Evolutionary conservation across 208 protist species (phyloP), one percentile per base, ranked within the genome.

Genomic region (Tritrichomonas foetus): DNA sequence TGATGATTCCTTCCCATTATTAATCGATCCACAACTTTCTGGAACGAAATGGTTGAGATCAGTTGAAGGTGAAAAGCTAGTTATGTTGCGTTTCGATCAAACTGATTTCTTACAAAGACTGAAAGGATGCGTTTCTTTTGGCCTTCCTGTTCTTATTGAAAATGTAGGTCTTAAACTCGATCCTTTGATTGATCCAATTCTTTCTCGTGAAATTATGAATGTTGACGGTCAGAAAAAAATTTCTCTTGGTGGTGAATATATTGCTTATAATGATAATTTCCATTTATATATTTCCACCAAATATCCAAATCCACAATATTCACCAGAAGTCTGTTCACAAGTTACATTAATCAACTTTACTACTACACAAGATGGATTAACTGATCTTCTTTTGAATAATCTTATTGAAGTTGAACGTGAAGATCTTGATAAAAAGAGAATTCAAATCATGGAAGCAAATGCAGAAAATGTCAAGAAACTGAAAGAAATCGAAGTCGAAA

Each of bases 281-380:
- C 96, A 97, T 69, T 96, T 99, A 41, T 98, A 98, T 95, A 95
- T 99, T 75, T 98, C 99, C 96, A 99, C 98, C n/a, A 99, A 99
- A 96, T 96, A 99, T 82, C 96, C 97, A 75, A 99, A 99, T 95
- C 98, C 98, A 25, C 98, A 99, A 94, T 99, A 99, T 96, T 97
- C 98, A 55, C 98, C 98, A 30, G 98, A 99, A 95, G 97, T 99
- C 72, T 98, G 98, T 25, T 98, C 98, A 16, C 98, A 99, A 96
- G 98, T 97, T 53, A 99, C 98, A 3, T 95, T 99, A 50, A 98
- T 99, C 95, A 99, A 99, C 96, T 99, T 99, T 95, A 99, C 98
- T 96, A 98, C 99, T 66, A 99, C 98, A 30, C 97, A 98, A 94
- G 97, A 97, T n/a, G 98, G 98, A 93, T 96, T 99, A 64, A 98